A percentile compares a stretch with the other conserved stretches of the same genome.
Conservation (phyloP, 257 asterid species). For the Ehretia macrophylla region DNA sequence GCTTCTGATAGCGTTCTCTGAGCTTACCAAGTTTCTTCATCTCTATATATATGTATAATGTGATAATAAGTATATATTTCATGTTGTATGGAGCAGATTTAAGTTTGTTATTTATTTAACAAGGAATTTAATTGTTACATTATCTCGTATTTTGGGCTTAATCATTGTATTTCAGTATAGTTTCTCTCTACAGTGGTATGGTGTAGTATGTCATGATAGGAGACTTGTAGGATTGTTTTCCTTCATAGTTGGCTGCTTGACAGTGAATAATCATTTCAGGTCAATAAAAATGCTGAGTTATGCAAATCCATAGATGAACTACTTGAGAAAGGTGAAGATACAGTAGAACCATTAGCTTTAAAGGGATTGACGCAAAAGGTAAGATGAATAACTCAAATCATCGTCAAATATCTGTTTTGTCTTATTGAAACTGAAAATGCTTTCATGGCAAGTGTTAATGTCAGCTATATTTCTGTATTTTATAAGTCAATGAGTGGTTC, state of each 20-base stretch:
- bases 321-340: slow-evolving; percentile 62
- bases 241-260: slow-evolving; percentile 19
- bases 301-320: slow-evolving; percentile 87
- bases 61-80: too few relatives aligned
- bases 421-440: not conserved
- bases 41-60: too few relatives aligned
- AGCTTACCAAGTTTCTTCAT: too few relatives aligned
- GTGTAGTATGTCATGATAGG: not conserved
- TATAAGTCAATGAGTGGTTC: not conserved
- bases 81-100: too few relatives aligned
- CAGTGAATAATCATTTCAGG: slow-evolving; percentile 41
- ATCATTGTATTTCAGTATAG: not conserved
- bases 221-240: not conserved
- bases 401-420: not conserved
- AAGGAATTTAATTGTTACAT: too few relatives aligned
- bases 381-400: slow-evolving; percentile 10
- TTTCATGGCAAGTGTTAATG: too few relatives aligned
- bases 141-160: not conserved
- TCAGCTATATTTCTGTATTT: not conserved
- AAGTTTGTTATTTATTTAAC: too few relatives aligned
- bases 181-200: too few relatives aligned
- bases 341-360: slow-evolving; percentile 49
- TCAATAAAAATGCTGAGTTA: slow-evolving; percentile 66
- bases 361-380: slow-evolving; percentile 70
- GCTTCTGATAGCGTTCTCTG: too few relatives aligned